Evolutionary conservation across 2,329 filamentous ascomycete species (phyloP), one percentile per base, ranked within the genome.

Genomic region (Pyrenophora graminea): DNA sequence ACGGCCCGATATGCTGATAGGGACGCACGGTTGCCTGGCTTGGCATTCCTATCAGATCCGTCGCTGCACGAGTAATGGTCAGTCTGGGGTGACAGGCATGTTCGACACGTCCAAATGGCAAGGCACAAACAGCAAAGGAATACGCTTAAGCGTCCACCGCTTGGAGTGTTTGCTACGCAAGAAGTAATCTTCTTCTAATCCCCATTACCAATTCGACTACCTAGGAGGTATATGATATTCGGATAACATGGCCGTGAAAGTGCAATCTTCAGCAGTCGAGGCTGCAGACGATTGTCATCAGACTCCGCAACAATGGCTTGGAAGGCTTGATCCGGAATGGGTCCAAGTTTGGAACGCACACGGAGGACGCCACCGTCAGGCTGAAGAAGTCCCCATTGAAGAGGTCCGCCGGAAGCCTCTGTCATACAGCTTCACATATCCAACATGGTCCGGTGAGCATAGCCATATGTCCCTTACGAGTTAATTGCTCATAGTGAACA

Each of bases 361-460:
- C 42, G 55, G 55, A 17, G 52, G 45, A 37, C 25, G 47, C 32
- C 25, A 58, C 52, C 42, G 48, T 55, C 38, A 50, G 33, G 51
- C 55, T 8, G 55, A 58, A 34, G 52, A 58, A 34, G 23, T 55
- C 10, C 41, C 55, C 21, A 41, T 58, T 30, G 55, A 58, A 39
- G 39, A 58, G 25, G 54, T 53, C 34, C 52, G 48, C 23, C 42
- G 37, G n/a, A 53, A 55, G 13, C 55, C 55, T 18, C 19, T 47
- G 6, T 21, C 23, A 33, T 55, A 55, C 27, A 58, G 52, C 36
- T 58, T 58, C 37, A 53, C 55, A 15, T 55, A 58, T 38, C 55
- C 52, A 32, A 58, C 55, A 30, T 58, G 49, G 42, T 44, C 52
- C 50, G 55, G 48, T 46, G 12, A 40, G 47, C 21, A 23, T 25